These are phyloP conservation scores for Chalciporus sp. DNA, from an alignment of 1,284 basidiomycete genomes.

Conservation along the genomic window DNA sequence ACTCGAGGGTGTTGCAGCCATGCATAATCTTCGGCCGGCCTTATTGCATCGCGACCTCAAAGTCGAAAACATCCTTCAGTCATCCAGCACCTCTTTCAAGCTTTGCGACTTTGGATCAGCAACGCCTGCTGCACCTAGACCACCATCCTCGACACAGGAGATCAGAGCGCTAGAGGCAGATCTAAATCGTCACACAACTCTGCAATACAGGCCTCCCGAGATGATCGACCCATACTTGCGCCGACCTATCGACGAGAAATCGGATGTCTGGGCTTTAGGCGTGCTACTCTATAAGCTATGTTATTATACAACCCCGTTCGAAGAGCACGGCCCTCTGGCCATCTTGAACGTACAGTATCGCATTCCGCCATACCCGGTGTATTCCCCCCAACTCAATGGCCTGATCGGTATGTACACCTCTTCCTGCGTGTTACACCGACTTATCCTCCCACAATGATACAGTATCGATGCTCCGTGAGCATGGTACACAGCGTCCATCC, in stretches of 20 bases:
- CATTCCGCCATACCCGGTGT: slow-evolving; percentile 90
- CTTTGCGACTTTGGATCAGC: slow-evolving; percentile 98
- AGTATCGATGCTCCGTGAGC: slow-evolving; percentile 89
- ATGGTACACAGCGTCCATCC: slow-evolving; percentile 78
- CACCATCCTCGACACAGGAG: slow-evolving; percentile 78
- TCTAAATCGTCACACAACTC: slow-evolving; percentile 91
- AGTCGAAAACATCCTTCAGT: slow-evolving; percentile 96
- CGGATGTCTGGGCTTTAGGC: slow-evolving; percentile 97
- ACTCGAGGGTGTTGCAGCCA: slow-evolving; percentile 90
- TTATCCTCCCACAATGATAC: slow-evolving; percentile 11
- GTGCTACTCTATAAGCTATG: slow-evolving; percentile 92
- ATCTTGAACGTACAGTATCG: slow-evolving; percentile 97
- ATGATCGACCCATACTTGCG: slow-evolving; percentile 94
- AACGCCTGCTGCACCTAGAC: slow-evolving; percentile 66
- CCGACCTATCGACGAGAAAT: slow-evolving; percentile 87
- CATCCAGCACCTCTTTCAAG: slow-evolving; percentile 80
- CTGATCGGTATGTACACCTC: slow-evolving; percentile 74
- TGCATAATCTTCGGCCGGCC: slow-evolving; percentile 92
- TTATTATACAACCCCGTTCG: slow-evolving; percentile 99
- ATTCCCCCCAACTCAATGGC: slow-evolving; percentile 84
- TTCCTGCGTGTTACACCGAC: slow-evolving; percentile 8
- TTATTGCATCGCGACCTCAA: slow-evolving; percentile 98
- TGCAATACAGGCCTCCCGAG: slow-evolving; percentile 96
- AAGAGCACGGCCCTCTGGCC: slow-evolving; percentile 94
- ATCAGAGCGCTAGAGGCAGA: slow-evolving; percentile 89